Evolutionary conservation across 805 yeast species (phyloP), one percentile per base, ranked within the genome.

Genomic region (Saitoella complicata): DNA sequence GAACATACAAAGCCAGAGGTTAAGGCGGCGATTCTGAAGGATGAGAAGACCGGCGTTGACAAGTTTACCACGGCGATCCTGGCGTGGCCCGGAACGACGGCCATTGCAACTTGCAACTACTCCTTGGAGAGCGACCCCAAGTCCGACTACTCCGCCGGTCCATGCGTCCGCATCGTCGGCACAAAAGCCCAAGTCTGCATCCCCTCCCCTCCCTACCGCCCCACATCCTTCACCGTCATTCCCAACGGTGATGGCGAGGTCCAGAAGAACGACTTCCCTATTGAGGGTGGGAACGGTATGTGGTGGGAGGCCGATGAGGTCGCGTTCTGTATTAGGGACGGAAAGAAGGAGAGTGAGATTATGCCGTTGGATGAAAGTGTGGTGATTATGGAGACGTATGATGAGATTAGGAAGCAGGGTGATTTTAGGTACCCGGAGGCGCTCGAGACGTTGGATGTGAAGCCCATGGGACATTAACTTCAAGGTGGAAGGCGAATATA

Each of bases 301-400:
- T 70, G 69, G 51, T 69, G 68, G 55, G 79, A 75, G 58, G 78
- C 78, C 1, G 69, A 72, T 51, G 75, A 71, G 4, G 68, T 67
- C 31, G 78, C 74, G 3, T 57, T 62, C 39, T 71, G 67, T 44
- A 59, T 75, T 38, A 44, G 53, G 5, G 58, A 55, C 10, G 73
- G 73, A 8, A 61, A 58, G 44, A 52, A 55, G 10, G 63, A 66
- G 49, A 64, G 66, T 47, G 56, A 52, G 13, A 40, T 55, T 3
- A 57, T 66, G 54, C 69, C 76, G 2, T 63, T 62, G 55, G 64
- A 54, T 4, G 79, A 75, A 57, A 64, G 72, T 33, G 50, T 69
- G 37, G 53, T 65, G 41, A 67, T 73, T 37, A 67, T 72, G 71
- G 60, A 56, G 13, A 55, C 64, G 11, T 61, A 73, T 69, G 79